Percentiles rank a stretch among this genome's conserved stretches.
Evolutionary conservation across 192 early-diverging fungal genomes (phyloP).

Genomic region (Allomyces javanicus): DNA sequence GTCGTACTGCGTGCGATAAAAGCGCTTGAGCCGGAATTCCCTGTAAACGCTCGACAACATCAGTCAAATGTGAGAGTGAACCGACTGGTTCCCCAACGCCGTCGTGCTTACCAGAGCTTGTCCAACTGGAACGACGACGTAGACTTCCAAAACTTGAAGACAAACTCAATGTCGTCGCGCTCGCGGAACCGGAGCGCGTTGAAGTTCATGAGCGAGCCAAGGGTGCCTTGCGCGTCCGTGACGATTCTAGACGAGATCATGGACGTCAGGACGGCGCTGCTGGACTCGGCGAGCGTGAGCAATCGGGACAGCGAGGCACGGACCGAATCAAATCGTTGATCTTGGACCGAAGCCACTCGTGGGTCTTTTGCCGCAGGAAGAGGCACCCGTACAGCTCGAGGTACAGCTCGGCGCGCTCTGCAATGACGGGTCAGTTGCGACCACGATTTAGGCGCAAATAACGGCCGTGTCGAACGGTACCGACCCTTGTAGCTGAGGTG

Average conservation of each 20-base stretch:
- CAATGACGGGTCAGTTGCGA: neutral
- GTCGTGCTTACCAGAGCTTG: neutral
- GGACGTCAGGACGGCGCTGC: too few species aligned
- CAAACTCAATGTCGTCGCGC: slow-evolving; percentile 30
- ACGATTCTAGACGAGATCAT: slow-evolving; percentile 8
- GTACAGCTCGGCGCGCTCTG: slow-evolving; percentile 22
- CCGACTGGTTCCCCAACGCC: neutral
- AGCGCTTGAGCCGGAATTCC: slow-evolving; percentile 19
- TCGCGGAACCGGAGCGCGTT: slow-evolving; percentile 24
- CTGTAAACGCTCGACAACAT: slow-evolving; percentile 1
- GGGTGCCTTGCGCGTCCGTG: slow-evolving; percentile 13
- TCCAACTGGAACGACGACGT: neutral
- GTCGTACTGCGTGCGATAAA: slow-evolving; percentile 22
- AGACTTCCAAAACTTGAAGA: slow-evolving; percentile 31
- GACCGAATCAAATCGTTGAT: slow-evolving; percentile 17
- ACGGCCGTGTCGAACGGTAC: slow-evolving; percentile 1
- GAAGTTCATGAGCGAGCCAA: slow-evolving; percentile 19
- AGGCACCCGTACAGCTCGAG: slow-evolving; percentile 34
- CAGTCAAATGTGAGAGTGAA: too few species aligned
- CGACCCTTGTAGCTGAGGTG: slow-evolving; percentile 3
- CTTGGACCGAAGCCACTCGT: slow-evolving; percentile 7
- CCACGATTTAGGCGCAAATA: neutral
- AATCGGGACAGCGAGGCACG: too few species aligned
- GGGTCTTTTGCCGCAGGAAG: slow-evolving; percentile 17
- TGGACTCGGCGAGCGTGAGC: too few species aligned